These are phyloP conservation scores for Amanita subjunquillea DNA, from an alignment of 768 basidiomycete genomes.

Conservation along the genomic window DNA sequence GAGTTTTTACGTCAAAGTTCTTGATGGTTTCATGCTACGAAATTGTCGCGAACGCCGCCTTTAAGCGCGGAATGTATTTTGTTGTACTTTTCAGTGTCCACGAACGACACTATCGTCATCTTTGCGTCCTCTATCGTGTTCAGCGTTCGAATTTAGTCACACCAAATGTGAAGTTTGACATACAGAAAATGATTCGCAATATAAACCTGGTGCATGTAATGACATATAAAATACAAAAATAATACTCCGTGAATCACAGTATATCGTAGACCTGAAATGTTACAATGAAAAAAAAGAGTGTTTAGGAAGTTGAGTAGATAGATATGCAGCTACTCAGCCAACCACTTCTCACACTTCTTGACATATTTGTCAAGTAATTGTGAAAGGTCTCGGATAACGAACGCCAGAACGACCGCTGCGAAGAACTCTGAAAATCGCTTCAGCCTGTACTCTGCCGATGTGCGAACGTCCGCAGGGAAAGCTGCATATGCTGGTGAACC, in stretches of 20 bases:
- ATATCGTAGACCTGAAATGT: conserved; percentile 5
- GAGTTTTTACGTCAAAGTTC: conserved; percentile 11
- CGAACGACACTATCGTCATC: neutral
- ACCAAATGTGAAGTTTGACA: neutral
- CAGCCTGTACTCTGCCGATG: conserved; percentile 61
- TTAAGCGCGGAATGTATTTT: neutral
- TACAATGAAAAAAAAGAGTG: neutral
- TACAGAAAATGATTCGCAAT: conserved; percentile 2
- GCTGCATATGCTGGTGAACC: conserved; percentile 66
- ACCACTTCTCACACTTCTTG: conserved; percentile 90
- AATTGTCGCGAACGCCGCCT: neutral
- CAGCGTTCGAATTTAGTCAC: neutral
- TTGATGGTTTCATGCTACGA: neutral
- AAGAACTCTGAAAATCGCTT: conserved; percentile 87
- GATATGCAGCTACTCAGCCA: conserved; percentile 49
- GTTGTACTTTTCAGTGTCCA: neutral
- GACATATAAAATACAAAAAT: conserved; percentile 7
- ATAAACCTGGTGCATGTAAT: conserved; percentile 6
- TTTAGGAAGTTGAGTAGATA: neutral
- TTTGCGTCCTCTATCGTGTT: neutral
- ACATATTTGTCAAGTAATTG: conserved; percentile 86
- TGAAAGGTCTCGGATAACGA: conserved; percentile 82
- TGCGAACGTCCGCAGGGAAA: conserved; percentile 54
- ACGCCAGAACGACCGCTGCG: conserved; percentile 77
- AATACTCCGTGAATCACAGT: conserved; percentile 6